A percentile compares a stretch with the other conserved stretches of the same genome.
Conservation (phyloP, 805 yeast genomes). For the Starmera caribaea region DNA sequence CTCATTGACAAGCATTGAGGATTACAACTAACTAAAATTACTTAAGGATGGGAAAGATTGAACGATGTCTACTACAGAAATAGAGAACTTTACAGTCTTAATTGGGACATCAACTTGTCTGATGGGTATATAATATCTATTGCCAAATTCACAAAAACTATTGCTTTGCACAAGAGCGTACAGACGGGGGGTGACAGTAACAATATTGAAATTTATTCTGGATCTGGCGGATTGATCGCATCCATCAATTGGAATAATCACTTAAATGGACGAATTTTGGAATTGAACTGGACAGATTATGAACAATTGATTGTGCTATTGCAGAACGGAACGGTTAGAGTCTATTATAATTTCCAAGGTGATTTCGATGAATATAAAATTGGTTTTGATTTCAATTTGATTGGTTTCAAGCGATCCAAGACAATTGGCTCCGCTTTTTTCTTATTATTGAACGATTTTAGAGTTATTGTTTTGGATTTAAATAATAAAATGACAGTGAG, state of each 20-base stretch:
- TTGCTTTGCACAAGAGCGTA: constrained; percentile 1
- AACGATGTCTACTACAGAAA: constrained; percentile 60
- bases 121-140: constrained; percentile 1
- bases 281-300: constrained; percentile 39
- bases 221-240: constrained; percentile 21
- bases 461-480: constrained; percentile 30
- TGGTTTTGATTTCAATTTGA: constrained; percentile 23
- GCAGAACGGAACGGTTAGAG: constrained; percentile 41
- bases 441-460: constrained; percentile 28
- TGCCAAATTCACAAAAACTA: constrained; percentile 5
- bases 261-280: constrained; percentile 44
- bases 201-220: constrained; percentile 22
- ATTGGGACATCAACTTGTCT: not conserved
- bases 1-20: not conserved
- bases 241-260: constrained; percentile 31
- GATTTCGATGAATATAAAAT: constrained; percentile 48
- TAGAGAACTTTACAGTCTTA: constrained; percentile 34
- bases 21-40: constrained; percentile 25
- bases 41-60: constrained; percentile 64
- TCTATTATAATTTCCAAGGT: constrained; percentile 57
- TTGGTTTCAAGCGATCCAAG: constrained; percentile 24
- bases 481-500: constrained; percentile 21
- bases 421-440: constrained; percentile 37
- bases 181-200: not conserved
- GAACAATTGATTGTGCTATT: constrained; percentile 52